Percentiles rank a stretch among this genome's conserved stretches.
These are phyloP conservation scores for Penicillium robsamsonii DNA, from an alignment of 495 filamentous ascomycete genomes.

Conservation along the genomic window DNA sequence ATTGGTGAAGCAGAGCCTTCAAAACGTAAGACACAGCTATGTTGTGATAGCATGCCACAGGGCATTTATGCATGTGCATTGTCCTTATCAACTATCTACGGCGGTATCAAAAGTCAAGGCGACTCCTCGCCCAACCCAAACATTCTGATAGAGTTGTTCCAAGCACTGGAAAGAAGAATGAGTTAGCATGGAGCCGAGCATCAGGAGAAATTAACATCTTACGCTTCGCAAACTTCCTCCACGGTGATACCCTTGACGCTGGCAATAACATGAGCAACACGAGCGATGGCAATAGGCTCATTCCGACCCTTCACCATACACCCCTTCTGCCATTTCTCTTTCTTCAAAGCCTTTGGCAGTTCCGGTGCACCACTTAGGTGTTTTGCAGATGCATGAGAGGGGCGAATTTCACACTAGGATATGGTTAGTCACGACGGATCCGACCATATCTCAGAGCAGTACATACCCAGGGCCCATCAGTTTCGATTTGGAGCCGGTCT, in stretches of 20 bases:
- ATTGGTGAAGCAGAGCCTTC: too few species aligned
- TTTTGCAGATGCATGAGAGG: constrained; percentile 52
- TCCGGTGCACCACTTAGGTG: constrained; percentile 44
- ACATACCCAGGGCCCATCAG: constrained; percentile 83
- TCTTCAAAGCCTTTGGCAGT: constrained; percentile 69
- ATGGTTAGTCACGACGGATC: constrained; percentile 9
- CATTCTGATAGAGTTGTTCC: constrained; percentile 77
- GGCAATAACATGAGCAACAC: constrained; percentile 84
- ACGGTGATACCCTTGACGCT: constrained; percentile 73
- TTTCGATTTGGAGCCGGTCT: constrained; percentile 80
- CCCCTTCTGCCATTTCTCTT: constrained; percentile 86
- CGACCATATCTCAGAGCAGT: neutral
- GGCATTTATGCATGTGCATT: neutral
- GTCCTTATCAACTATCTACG: neutral
- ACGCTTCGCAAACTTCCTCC: constrained; percentile 82
- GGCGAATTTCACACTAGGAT: constrained; percentile 53
- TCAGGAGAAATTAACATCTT: constrained; percentile 29
- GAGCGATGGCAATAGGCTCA: constrained; percentile 79
- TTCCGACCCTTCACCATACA: constrained; percentile 88
- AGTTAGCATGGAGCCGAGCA: constrained; percentile 17
- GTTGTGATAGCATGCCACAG: neutral
- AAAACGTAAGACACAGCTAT: neutral
- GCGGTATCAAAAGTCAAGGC: neutral
- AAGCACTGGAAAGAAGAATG: constrained; percentile 49
- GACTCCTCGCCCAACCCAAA: constrained; percentile 64